phyloP scores from a whole-genome alignment of 2,329 filamentous ascomycete genomes.

The Beauveria rudraprayagi region DNA sequence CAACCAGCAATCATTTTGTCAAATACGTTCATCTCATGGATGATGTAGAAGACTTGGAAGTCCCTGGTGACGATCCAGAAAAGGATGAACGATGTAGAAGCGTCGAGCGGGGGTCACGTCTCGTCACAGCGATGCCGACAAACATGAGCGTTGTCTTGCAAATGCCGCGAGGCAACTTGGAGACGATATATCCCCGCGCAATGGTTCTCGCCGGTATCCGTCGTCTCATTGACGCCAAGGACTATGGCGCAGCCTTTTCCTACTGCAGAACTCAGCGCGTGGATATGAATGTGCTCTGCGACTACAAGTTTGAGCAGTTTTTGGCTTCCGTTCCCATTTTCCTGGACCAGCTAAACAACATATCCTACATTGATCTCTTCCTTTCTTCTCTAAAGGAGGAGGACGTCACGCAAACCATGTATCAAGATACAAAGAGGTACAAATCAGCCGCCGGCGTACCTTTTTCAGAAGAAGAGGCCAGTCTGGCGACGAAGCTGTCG shows the following conservation, averaged over 20 bases:
- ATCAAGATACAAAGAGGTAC: conserved; percentile 67
- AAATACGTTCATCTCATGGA: conserved; percentile 81
- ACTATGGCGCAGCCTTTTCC: conserved; percentile 77
- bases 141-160: conserved; percentile 81
- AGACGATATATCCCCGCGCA: conserved; percentile 88
- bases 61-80: conserved; percentile 83
- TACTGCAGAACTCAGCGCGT: conserved; percentile 89
- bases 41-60: conserved; percentile 64
- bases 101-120: conserved; percentile 78
- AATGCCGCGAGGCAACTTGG: conserved; percentile 91
- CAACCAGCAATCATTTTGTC: conserved; percentile 82
- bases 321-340: conserved; percentile 68
- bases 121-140: conserved; percentile 85
- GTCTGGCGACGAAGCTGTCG: conserved; percentile 14
- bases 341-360: conserved; percentile 73
- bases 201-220: conserved; percentile 89
- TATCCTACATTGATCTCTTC: conserved; percentile 82
- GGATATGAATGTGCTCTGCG: conserved; percentile 95
- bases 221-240: conserved; percentile 66
- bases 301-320: conserved; percentile 84
- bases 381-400: conserved; percentile 82
- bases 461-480: conserved; percentile 11
- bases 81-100: conserved; percentile 85
- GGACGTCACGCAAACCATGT: conserved; percentile 89
- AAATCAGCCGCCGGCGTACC: conserved; percentile 15